These are phyloP conservation scores for Fusarium denticulatum DNA, from an alignment of 2,329 filamentous ascomycete species.

Conservation along the genomic window DNA sequence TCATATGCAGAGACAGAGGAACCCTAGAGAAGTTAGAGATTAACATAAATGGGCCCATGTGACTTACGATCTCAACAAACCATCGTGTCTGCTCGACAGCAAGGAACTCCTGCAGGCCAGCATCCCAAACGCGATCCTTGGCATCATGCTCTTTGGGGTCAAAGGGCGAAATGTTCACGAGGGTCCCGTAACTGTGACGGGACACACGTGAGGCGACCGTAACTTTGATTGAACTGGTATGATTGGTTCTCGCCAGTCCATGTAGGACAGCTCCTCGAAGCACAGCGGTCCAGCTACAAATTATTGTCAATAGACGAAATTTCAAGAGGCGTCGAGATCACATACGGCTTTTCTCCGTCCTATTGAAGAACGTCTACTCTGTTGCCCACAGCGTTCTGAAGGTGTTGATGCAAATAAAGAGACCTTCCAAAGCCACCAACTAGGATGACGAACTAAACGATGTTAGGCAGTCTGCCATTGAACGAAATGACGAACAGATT, in stretches of 20 bases:
- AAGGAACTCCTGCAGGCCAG: not conserved
- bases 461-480: not conserved
- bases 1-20: conserved; percentile 21
- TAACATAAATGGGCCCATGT: not conserved
- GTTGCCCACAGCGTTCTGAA: conserved; percentile 22
- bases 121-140: conserved; percentile 36
- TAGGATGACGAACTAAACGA: conserved; percentile 50
- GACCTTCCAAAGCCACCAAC: conserved; percentile 54
- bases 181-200: conserved; percentile 44
- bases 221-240: conserved; percentile 15
- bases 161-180: conserved; percentile 23
- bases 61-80: conserved; percentile 43
- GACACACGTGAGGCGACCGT: conserved; percentile 43
- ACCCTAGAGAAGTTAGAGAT: conserved; percentile 13
- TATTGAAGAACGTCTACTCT: conserved; percentile 47
- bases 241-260: conserved; percentile 25
- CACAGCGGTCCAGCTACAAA: conserved; percentile 49
- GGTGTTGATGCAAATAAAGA: conserved; percentile 41
- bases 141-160: conserved; percentile 15
- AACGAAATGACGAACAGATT: not conserved
- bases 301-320: not conserved
- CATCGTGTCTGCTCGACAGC: conserved; percentile 44
- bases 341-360: conserved; percentile 47
- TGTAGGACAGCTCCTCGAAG: conserved; percentile 48
- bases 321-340: not conserved